Evolutionary conservation across 495 filamentous ascomycete species (phyloP), one percentile per base, ranked within the genome.

Genomic region (Aspergillus taichungensis): DNA sequence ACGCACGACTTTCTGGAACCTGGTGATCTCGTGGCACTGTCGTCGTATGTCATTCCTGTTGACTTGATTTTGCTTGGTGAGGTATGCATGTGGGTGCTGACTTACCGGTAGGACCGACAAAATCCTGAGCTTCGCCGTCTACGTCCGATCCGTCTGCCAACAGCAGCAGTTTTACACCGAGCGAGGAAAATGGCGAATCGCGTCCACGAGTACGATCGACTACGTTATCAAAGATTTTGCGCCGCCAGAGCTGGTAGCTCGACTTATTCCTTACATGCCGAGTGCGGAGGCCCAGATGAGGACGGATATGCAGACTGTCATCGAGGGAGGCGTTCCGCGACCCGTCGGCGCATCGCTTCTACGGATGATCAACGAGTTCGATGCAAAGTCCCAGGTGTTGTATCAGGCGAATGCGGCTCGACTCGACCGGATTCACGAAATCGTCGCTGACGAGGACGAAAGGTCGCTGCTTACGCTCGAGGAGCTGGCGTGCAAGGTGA

Each of bases 21-120:
- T 6, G 88, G 88, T 9, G 88, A 94, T 57, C 59, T 94, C 45
- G 77, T 90, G 3, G 85, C 84, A 47, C 50, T 88, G 1, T 42
- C 56, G 6, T 50, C 50, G 77, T 82, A 68, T 42, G 68, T 54
- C 27, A 33, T 40, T 30, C 29, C 30, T 34, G 30, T 47, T 40
- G 1, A 8, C 10, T 13, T 12, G 1, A 8, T n/a, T 13, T 12
- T 12, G 6, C 8, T 42, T 5, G 30, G 3, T 8, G 10, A 27
- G 29, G 10, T 31, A 24, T 9, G 1, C 13, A 34, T 46, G 33
- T 46, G 18, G 3, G 14, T 42, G 2, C 13, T 45, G 6, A 12
- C 14, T 38, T 10, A 38, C 50, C 29, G 52, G 44, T 27, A 61
- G 62, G 2, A 46, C 60, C 3, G 64, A 67, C n/a, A 68, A 64